Evolutionary conservation across 805 yeast genomes (phyloP), one percentile per base, ranked within the genome.

Genomic region (Starmerella bombicola): DNA sequence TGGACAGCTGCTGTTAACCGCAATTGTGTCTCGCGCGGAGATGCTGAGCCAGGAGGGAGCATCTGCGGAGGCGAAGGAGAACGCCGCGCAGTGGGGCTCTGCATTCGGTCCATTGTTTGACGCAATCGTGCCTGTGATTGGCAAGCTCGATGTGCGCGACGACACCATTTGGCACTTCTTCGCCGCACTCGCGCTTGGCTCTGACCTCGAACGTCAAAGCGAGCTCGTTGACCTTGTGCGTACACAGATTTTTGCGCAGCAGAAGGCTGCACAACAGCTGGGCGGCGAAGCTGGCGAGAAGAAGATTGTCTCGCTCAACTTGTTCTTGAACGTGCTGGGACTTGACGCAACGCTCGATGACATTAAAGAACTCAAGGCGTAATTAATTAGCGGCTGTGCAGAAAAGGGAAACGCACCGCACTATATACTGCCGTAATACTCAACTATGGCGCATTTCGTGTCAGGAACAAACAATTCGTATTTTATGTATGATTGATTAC

Each of bases 311-410:
- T 85, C 85, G 57, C 72, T 88, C 71, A 88, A 88, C 60, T 66
- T 88, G 71, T 86, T 85, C 66, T 71, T 88, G 63, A 91, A 88
- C 53, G 96, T 86, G 35, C 85, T 88, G 93, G 98, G 98, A 6
- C 71, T 88, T 49, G 83, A 81, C 45, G 95, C 96, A 5, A 81
- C 82, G 50, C 91, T 83, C 53, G 78, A 76, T 42, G 95, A 83
- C 59, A 86, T 86, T 56, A 73, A 78, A 31, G 95, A 85, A 63
- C 67, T 86, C 45, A 66, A 70, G 49, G 17, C 25, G 4, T 28
- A 26, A n/a, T n/a, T n/a, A n/a, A n/a, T n/a, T n/a, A n/a, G n/a
- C n/a, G n/a, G n/a, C n/a, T n/a, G n/a, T n/a, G n/a, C n/a, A n/a
- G n/a, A n/a, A n/a, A n/a, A n/a, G n/a, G n/a, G n/a, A n/a, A n/a